Evolutionary conservation across 2,329 filamentous ascomycete genomes (phyloP).

Genomic region (Onygenales sp.): DNA sequence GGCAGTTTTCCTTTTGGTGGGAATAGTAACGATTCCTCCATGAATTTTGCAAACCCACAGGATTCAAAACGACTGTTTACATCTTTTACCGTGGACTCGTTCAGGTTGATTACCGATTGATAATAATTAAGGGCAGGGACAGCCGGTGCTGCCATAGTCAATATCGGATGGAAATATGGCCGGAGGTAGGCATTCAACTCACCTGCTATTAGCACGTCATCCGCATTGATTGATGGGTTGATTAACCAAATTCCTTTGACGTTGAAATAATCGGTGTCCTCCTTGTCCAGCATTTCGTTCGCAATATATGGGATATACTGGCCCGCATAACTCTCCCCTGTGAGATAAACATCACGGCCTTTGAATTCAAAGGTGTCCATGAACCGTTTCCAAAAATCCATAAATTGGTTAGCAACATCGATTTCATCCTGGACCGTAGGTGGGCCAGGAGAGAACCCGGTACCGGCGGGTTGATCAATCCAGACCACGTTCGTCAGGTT

Average conservation of each 20-base stretch:
- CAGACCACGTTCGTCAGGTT: slow-evolving; percentile 69
- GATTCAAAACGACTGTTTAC: slow-evolving; percentile 30
- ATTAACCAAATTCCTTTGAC: slow-evolving; percentile 62
- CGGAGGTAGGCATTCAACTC: not conserved
- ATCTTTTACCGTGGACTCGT: slow-evolving; percentile 30
- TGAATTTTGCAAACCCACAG: slow-evolving; percentile 38
- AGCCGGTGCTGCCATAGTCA: slow-evolving; percentile 19
- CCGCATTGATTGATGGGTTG: slow-evolving; percentile 53
- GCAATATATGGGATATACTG: slow-evolving; percentile 62
- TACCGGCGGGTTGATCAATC: slow-evolving; percentile 56
- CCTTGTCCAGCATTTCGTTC: slow-evolving; percentile 58
- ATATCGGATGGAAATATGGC: not conserved
- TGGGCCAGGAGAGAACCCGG: slow-evolving; percentile 59
- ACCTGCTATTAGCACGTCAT: slow-evolving; percentile 1
- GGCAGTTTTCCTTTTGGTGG: slow-evolving; percentile 55
- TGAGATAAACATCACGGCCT: slow-evolving; percentile 59
- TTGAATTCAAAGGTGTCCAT: slow-evolving; percentile 58
- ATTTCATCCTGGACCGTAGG: slow-evolving; percentile 56
- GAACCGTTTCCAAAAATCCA: slow-evolving; percentile 72
- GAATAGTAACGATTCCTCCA: slow-evolving; percentile 49
- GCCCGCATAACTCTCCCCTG: slow-evolving; percentile 63
- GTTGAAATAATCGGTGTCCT: slow-evolving; percentile 59
- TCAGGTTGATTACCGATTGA: slow-evolving; percentile 35
- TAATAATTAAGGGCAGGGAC: slow-evolving; percentile 33
- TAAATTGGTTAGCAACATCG: slow-evolving; percentile 60